A percentile compares a stretch with the other conserved stretches of the same genome.
Evolutionary conservation across 2,329 filamentous ascomycete species (phyloP).

Genomic region (Phialocephala subalpina): DNA sequence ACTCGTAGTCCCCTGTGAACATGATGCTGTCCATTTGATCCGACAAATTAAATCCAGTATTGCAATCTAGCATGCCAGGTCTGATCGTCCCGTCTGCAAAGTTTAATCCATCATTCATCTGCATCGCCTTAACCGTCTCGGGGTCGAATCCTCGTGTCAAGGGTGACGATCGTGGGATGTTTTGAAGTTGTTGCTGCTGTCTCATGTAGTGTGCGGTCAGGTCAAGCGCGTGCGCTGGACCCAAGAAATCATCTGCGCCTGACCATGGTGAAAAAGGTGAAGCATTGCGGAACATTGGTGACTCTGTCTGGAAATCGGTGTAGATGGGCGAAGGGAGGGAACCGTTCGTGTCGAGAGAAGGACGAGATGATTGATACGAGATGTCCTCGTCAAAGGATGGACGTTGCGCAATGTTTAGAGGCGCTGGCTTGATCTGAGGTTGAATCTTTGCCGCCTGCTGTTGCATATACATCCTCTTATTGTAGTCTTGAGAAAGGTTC

Average conservation of each 20-base stretch:
- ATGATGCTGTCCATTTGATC: constrained; percentile 30
- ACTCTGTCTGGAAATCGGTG: constrained; percentile 37
- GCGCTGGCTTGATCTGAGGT: constrained; percentile 20
- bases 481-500: constrained; percentile 36
- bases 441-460: constrained; percentile 25
- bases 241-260: constrained; percentile 38
- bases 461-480: constrained; percentile 34
- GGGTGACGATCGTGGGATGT: constrained; percentile 29
- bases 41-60: background rate
- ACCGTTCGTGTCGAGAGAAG: constrained; percentile 30
- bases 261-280: constrained; percentile 39
- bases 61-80: constrained; percentile 27
- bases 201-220: constrained; percentile 37
- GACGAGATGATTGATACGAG: constrained; percentile 25
- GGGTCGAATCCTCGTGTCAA: constrained; percentile 27
- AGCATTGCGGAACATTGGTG: constrained; percentile 37
- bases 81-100: constrained; percentile 32
- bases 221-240: constrained; percentile 32
- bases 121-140: constrained; percentile 32
- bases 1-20: constrained; percentile 28
- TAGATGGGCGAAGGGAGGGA: constrained; percentile 39
- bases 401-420: constrained; percentile 24
- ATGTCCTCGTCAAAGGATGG: constrained; percentile 27
- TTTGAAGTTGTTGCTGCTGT: constrained; percentile 29
- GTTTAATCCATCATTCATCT: constrained; percentile 34